Conservation (phyloP, 495 filamentous ascomycete species). For the Sabuloglossum arenarium region DNA sequence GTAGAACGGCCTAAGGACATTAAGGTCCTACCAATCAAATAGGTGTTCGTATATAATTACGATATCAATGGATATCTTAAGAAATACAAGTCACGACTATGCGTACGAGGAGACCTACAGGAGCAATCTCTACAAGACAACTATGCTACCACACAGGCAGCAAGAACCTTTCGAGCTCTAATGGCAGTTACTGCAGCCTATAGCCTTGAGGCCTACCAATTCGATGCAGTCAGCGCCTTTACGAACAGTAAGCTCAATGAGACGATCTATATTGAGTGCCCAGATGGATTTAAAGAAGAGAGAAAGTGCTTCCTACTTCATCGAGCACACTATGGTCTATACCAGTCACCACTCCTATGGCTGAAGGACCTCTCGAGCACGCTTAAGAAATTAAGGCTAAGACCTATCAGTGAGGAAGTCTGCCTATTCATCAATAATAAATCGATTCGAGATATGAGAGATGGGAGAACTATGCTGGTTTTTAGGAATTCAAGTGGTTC, state of each 20-base stretch:
- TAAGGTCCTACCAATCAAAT: not conserved
- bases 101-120: slow-evolving; percentile 15
- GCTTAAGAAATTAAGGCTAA: slow-evolving; percentile 9
- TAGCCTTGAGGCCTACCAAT: slow-evolving; percentile 12
- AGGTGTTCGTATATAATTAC: slow-evolving; percentile 10
- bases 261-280: slow-evolving; percentile 4
- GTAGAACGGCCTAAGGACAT: not conserved
- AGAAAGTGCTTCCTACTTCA: not conserved
- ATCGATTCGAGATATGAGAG: slow-evolving; percentile 1
- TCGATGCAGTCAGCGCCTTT: slow-evolving; percentile 16
- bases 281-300: not conserved
- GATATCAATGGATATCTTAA: slow-evolving; percentile 9
- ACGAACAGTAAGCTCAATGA: slow-evolving; percentile 11
- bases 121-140: slow-evolving; percentile 3
- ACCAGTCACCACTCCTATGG: slow-evolving; percentile 11
- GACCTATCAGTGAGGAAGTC: slow-evolving; percentile 7
- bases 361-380: slow-evolving; percentile 9
- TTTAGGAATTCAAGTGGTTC: not conserved
- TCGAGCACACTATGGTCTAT: slow-evolving; percentile 3
- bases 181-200: slow-evolving; percentile 13
- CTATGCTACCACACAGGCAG: slow-evolving; percentile 12
- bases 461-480: not conserved
- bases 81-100: slow-evolving; percentile 16
- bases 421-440: slow-evolving; percentile 9
- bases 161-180: slow-evolving; percentile 9